A percentile compares a stretch with the other conserved stretches of the same genome.
Evolutionary conservation across 306 rosid genomes (phyloP).

Genomic region (Alnus rubra): DNA sequence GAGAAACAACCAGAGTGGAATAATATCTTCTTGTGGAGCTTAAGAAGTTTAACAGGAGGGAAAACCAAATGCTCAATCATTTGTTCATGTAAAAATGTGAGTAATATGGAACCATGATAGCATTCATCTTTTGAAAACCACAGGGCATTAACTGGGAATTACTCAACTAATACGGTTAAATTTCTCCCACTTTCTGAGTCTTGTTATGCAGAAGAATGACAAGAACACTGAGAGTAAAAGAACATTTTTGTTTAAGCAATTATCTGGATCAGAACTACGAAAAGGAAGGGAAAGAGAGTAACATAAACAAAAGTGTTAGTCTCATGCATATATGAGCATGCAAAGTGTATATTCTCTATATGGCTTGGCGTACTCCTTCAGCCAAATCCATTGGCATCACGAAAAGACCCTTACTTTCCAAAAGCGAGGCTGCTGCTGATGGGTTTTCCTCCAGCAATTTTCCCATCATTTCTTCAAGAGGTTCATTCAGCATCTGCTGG

Average conservation of each 20-base stretch:
- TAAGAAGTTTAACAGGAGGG: neutral
- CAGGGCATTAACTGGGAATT: neutral
- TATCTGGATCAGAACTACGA: neutral
- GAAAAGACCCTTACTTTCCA: slow-evolving; percentile 72
- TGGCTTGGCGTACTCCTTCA: slow-evolving; percentile 41
- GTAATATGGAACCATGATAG: too few relatives aligned
- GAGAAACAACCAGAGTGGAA: too few relatives aligned
- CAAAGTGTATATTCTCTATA: slow-evolving; percentile 24
- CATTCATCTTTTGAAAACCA: neutral
- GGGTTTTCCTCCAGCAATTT: slow-evolving; percentile 72
- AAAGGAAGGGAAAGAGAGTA: neutral
- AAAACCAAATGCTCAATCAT: neutral
- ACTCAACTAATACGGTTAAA: neutral
- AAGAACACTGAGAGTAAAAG: neutral
- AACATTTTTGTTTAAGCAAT: too few relatives aligned
- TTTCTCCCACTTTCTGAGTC: neutral
- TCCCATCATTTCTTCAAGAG: slow-evolving; percentile 89
- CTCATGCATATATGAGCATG: slow-evolving; percentile 21
- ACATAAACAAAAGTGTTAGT: slow-evolving; percentile 6
- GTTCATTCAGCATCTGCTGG: slow-evolving; percentile 64
- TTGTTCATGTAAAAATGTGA: neutral
- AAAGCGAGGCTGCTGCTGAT: slow-evolving; percentile 56
- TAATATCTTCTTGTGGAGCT: neutral
- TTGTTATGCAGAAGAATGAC: neutral
- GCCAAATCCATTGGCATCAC: slow-evolving; percentile 59